Conservation (phyloP, 352 stramenopile species). For the Pythium scleroteichum region DNA sequence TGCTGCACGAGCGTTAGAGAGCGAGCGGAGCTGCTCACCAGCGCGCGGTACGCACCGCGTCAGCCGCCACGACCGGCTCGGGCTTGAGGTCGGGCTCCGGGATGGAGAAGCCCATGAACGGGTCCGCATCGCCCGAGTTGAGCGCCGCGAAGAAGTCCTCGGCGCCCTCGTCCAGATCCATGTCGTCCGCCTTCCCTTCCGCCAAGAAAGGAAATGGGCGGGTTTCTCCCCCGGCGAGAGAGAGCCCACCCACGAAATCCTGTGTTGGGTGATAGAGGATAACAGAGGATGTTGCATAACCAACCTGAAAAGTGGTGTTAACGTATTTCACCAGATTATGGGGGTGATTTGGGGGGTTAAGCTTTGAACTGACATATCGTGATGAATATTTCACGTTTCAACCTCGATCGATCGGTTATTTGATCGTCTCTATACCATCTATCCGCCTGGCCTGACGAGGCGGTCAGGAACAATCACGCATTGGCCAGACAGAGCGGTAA, state of each 20-base stretch:
- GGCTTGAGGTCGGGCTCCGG: slow-evolving; percentile 27
- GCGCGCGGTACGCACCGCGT: neutral
- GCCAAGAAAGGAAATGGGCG: slow-evolving; percentile 9
- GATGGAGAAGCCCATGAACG: slow-evolving; percentile 58
- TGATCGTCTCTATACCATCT: too few relatives aligned
- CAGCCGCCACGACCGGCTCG: neutral
- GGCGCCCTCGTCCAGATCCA: slow-evolving; percentile 77
- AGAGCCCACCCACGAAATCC: slow-evolving; percentile 4
- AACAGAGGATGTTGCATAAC: too few relatives aligned
- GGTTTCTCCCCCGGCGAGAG: too few relatives aligned
- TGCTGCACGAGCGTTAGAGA: neutral
- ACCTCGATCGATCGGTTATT: too few relatives aligned
- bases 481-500: too few relatives aligned
- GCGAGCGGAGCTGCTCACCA: neutral
- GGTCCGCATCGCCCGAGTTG: slow-evolving; percentile 60
- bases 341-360: too few relatives aligned
- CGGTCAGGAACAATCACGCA: too few relatives aligned
- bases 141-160: slow-evolving; percentile 84
- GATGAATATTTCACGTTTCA: too few relatives aligned
- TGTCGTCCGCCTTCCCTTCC: slow-evolving; percentile 20
- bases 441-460: too few relatives aligned
- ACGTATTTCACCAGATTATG: too few relatives aligned
- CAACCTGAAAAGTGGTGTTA: too few relatives aligned
- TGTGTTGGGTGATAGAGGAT: neutral
- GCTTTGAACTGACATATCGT: too few relatives aligned